A percentile compares a stretch with the other conserved stretches of the same genome.
Conservation (phyloP, 495 filamentous ascomycete species). For the Penicillium ochrochloron region DNA sequence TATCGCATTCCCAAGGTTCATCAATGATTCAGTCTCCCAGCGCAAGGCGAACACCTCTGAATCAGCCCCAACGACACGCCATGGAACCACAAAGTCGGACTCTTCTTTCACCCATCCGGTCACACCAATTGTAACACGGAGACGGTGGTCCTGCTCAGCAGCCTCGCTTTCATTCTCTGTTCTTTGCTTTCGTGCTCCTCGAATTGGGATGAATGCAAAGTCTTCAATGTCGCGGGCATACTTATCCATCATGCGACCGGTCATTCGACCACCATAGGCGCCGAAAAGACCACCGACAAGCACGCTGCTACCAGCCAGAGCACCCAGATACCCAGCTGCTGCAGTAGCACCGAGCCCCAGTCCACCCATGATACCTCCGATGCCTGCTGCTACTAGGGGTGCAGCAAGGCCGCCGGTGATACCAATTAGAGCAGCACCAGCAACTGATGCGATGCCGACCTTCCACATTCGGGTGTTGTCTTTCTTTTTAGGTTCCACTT, state of each 20-base stretch:
- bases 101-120: slow-evolving; percentile 79
- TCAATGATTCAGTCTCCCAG: slow-evolving; percentile 79
- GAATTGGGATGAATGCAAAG: slow-evolving; percentile 83
- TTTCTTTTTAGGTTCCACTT: slow-evolving; percentile 70
- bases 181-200: slow-evolving; percentile 47
- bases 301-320: slow-evolving; percentile 74
- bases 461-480: slow-evolving; percentile 74
- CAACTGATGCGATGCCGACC: slow-evolving; percentile 79
- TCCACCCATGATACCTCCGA: slow-evolving; percentile 82
- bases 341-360: slow-evolving; percentile 78
- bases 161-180: slow-evolving; percentile 50
- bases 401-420: slow-evolving; percentile 82
- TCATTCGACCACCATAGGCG: slow-evolving; percentile 84
- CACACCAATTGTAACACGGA: slow-evolving; percentile 83
- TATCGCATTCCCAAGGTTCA: slow-evolving; percentile 77
- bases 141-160: slow-evolving; percentile 60
- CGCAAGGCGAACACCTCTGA: slow-evolving; percentile 83
- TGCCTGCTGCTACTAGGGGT: slow-evolving; percentile 78
- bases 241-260: slow-evolving; percentile 82
- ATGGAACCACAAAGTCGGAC: slow-evolving; percentile 72
- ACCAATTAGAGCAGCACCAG: slow-evolving; percentile 75
- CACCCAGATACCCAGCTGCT: slow-evolving; percentile 78
- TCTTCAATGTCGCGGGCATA: slow-evolving; percentile 87
- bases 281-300: slow-evolving; percentile 86
- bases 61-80: slow-evolving; percentile 70